These are phyloP conservation scores for Starmera dryadoides DNA, from an alignment of 805 yeast species.

Conservation along the genomic window DNA sequence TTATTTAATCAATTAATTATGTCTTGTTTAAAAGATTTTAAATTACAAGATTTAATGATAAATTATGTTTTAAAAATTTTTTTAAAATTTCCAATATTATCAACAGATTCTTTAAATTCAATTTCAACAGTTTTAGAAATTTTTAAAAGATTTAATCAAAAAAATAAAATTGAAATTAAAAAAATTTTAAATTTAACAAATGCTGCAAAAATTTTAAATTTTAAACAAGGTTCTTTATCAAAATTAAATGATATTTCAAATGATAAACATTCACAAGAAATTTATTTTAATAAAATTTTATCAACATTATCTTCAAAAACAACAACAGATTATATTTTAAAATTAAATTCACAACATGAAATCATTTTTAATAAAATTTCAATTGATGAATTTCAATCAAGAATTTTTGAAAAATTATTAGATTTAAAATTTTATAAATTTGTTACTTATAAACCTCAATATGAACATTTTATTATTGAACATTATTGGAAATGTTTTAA, in stretches of 20 bases:
- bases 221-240: background rate
- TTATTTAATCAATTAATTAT: background rate
- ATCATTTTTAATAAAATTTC: background rate
- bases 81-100: background rate
- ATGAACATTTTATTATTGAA: constrained; percentile 15
- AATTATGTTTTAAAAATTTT: background rate
- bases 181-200: background rate
- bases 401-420: constrained; percentile 21
- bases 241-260: background rate
- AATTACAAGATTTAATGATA: background rate
- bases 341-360: background rate
- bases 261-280: background rate
- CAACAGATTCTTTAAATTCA: background rate
- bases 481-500: constrained; percentile 37
- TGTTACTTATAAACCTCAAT: constrained; percentile 7
- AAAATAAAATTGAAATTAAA: background rate
- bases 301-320: background rate
- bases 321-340: background rate
- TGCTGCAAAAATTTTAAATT: background rate
- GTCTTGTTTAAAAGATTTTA: background rate
- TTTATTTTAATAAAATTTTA: background rate
- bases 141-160: background rate
- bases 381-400: constrained; percentile 5
- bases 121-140: background rate
- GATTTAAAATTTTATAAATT: constrained; percentile 22